Evolutionary conservation across 2,329 filamentous ascomycete species (phyloP).

Genomic region (Pleomassaria siparia): DNA sequence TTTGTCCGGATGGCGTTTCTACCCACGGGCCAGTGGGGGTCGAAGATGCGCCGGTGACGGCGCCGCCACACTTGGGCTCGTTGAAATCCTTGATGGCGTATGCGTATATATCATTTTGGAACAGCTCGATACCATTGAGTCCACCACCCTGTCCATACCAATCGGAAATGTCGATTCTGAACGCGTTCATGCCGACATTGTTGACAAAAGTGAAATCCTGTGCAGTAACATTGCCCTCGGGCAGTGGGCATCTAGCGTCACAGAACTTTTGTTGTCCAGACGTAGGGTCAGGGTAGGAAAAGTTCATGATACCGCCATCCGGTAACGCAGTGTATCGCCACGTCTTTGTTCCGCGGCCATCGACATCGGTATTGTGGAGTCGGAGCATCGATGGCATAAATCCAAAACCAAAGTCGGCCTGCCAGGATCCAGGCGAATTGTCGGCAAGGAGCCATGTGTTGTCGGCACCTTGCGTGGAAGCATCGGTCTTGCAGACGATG

Average conservation of each 20-base stretch:
- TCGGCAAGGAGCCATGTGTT: constrained; percentile 82
- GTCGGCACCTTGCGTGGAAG: constrained; percentile 63
- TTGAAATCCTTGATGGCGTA: constrained; percentile 90
- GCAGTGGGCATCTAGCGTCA: constrained; percentile 82
- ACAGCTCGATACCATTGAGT: constrained; percentile 81
- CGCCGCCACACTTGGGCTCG: constrained; percentile 74
- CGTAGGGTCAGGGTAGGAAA: constrained; percentile 80
- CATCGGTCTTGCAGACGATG: constrained; percentile 76
- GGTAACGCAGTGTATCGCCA: constrained; percentile 86
- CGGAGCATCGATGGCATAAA: constrained; percentile 86
- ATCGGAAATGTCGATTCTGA: constrained; percentile 80
- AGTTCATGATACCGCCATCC: constrained; percentile 90
- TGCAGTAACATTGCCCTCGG: constrained; percentile 64
- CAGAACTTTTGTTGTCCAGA: constrained; percentile 69
- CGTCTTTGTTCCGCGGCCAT: constrained; percentile 83
- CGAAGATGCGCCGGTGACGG: constrained; percentile 63
- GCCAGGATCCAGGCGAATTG: constrained; percentile 76
- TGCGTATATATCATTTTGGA: constrained; percentile 65
- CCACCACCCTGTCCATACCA: constrained; percentile 89
- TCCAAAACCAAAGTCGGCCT: constrained; percentile 77
- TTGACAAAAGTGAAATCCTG: constrained; percentile 96
- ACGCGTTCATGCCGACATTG: constrained; percentile 83
- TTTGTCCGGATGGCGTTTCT: constrained; percentile 66
- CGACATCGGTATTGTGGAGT: constrained; percentile 81
- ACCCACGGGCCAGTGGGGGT: constrained; percentile 75